A percentile compares a stretch with the other conserved stretches of the same genome.
These are phyloP conservation scores for Fonsecaea pedrosoi DNA, from an alignment of 2,329 filamentous ascomycete genomes.

Conservation along the genomic window DNA sequence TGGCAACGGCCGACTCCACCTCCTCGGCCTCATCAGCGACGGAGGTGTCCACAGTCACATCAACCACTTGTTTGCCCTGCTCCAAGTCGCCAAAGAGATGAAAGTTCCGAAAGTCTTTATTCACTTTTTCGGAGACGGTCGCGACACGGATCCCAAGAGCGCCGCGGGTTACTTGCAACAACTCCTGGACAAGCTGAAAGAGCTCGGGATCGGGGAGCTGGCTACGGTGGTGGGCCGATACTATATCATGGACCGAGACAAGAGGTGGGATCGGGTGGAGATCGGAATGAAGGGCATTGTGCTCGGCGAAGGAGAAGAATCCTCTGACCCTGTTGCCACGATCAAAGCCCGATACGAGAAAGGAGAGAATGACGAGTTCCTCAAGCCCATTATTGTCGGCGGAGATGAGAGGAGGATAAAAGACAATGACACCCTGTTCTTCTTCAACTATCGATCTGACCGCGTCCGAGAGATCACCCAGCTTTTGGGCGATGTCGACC, in stretches of 20 bases:
- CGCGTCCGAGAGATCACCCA: slow-evolving; percentile 96
- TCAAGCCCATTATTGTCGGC: slow-evolving; percentile 95
- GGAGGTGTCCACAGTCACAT: slow-evolving; percentile 98
- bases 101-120: slow-evolving; percentile 91
- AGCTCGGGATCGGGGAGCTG: slow-evolving; percentile 84
- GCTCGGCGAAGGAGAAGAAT: slow-evolving; percentile 83
- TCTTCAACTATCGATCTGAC: slow-evolving; percentile 99
- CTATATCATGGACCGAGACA: slow-evolving; percentile 99
- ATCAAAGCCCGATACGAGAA: slow-evolving; percentile 87
- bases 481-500: slow-evolving; percentile 88
- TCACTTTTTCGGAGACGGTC: slow-evolving; percentile 98
- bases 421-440: slow-evolving; percentile 94
- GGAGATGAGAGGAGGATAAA: slow-evolving; percentile 85
- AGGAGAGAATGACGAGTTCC: slow-evolving; percentile 93
- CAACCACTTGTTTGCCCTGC: slow-evolving; percentile 84
- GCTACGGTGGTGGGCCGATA: slow-evolving; percentile 94
- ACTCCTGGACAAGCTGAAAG: slow-evolving; percentile 78
- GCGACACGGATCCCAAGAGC: slow-evolving; percentile 97
- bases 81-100: slow-evolving; percentile 88
- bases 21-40: slow-evolving; percentile 90
- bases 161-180: slow-evolving; percentile 86
- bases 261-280: slow-evolving; percentile 97
- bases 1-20: slow-evolving; percentile 88
- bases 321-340: slow-evolving; percentile 81
- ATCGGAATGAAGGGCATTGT: slow-evolving; percentile 86